A percentile compares a stretch with the other conserved stretches of the same genome.
Evolutionary conservation across 2,329 filamentous ascomycete genomes (phyloP).

Genomic region (Claviceps sp.): DNA sequence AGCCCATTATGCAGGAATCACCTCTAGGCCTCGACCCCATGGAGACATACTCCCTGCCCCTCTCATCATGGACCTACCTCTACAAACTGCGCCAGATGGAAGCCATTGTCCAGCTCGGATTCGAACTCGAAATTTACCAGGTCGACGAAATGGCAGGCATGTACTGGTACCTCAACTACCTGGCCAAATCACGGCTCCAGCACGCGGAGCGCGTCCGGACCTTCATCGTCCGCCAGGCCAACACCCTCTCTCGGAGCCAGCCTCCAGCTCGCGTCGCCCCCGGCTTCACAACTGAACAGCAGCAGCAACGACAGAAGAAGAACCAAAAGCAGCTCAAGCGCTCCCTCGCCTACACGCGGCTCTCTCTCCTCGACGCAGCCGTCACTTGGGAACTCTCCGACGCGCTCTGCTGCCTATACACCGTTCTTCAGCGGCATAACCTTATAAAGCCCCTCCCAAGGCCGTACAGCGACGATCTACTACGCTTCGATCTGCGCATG

Average conservation of each 20-base stretch:
- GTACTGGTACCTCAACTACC: conserved; percentile 79
- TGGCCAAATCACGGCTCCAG: conserved; percentile 52
- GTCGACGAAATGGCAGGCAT: conserved; percentile 72
- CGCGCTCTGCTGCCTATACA: conserved; percentile 49
- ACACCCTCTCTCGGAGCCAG: conserved; percentile 8
- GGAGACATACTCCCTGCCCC: conserved; percentile 52
- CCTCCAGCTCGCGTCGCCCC: neutral
- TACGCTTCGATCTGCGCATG: conserved; percentile 78
- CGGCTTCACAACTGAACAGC: no score
- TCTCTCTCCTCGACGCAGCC: conserved; percentile 50
- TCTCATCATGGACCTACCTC: conserved; percentile 80
- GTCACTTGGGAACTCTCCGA: conserved; percentile 45
- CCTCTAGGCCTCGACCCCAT: conserved; percentile 22
- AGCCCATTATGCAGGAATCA: conserved; percentile 37
- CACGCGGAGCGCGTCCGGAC: conserved; percentile 62
- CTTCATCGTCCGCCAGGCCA: conserved; percentile 37
- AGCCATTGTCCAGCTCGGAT: conserved; percentile 78
- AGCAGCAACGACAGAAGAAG: no score
- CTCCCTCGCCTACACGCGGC: conserved; percentile 42
- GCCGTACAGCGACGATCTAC: conserved; percentile 52
- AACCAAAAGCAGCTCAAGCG: conserved; percentile 30
- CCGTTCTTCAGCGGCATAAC: conserved; percentile 44
- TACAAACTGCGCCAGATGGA: conserved; percentile 86
- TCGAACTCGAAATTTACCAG: conserved; percentile 85
- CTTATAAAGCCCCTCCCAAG: conserved; percentile 37